phyloP scores from a whole-genome alignment of 306 rosid species.

The Dryas octopetala region DNA sequence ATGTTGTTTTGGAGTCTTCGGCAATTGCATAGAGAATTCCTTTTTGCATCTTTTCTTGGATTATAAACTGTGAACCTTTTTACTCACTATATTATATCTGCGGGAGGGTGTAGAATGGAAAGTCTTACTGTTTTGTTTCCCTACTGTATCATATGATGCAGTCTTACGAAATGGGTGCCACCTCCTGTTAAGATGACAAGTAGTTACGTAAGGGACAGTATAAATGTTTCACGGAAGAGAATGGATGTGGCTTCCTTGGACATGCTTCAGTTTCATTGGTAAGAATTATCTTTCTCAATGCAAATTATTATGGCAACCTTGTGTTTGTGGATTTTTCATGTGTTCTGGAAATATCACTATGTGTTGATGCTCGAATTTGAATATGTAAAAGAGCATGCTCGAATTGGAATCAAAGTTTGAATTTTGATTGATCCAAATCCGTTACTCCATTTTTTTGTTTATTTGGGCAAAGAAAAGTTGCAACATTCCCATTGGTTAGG shows the following conservation, averaged over 20 bases:
- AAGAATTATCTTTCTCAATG: conserved; percentile 8
- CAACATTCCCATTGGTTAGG: not conserved
- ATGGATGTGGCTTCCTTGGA: conserved; percentile 93
- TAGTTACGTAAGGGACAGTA: conserved; percentile 77
- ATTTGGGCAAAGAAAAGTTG: not conserved
- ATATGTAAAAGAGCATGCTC: not conserved
- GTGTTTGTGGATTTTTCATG: not conserved
- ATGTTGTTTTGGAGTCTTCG: not conserved
- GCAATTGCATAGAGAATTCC: not conserved
- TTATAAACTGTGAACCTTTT: not conserved
- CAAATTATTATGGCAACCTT: not conserved
- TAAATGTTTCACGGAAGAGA: conserved; percentile 82
- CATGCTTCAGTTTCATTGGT: conserved; percentile 99
- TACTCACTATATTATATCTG: not conserved
- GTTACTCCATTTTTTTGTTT: not conserved
- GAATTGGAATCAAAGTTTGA: not conserved
- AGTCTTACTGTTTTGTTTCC: not conserved
- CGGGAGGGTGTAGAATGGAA: not conserved
- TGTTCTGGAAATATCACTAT: not conserved
- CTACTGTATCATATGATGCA: conserved; percentile 37
- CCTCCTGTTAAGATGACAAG: conserved; percentile 97
- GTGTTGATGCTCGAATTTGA: not conserved
- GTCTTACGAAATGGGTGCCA: conserved; percentile 98
- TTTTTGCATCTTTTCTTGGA: not conserved
- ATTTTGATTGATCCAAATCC: not conserved